Evolutionary conservation across 2,329 filamentous ascomycete species (phyloP), one percentile per base, ranked within the genome.

Genomic region (Fusarium mundagurra): DNA sequence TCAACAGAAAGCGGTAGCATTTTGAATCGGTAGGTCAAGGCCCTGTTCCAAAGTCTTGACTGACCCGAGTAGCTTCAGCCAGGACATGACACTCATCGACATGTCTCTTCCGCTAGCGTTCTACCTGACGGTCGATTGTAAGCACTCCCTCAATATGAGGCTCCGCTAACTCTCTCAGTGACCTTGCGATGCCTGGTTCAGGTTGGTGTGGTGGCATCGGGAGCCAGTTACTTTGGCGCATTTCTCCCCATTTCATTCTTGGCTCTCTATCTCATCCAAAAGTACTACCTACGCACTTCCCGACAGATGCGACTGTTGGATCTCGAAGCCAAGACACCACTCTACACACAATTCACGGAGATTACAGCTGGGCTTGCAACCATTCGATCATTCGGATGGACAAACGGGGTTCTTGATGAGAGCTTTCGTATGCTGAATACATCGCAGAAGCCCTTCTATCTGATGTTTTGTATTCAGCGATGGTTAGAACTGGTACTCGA

Each of bases 321-420:
- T 57, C 78, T 89, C 1, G 88, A 89, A 75, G 81, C 83, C 31
- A 85, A 86, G 65, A 83, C 84, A 1, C 85, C 86, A 2, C 80
- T 89, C 1, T 88, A 86, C 72, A 85, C 86, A 1, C 85, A 88
- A 47, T 88, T 89, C 69, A 81, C 83, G 8, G 88, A 89, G 69
- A 85, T 85, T 2, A 75, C 88, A 0, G 79, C 81, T 9, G 88
- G 87, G 0, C 68, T 89, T 1, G 73, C 81, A 1, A 88, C 85
- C 2, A 84, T 90, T 45, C 85, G 87, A 14, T 84, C 88, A 0
- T 88, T 88, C 61, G 82, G 82, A 3, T 88, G 87, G 86, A 80
- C 84, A 20, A 68, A 73, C 13, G 77, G 78, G 3, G 82, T 84
- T 51, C 72, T 82, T 3, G 65, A 81, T 10, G 81, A 83, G 33